Evolutionary conservation across 179 eudicot species (phyloP).

Genomic region (Patellifolia procumbens): DNA sequence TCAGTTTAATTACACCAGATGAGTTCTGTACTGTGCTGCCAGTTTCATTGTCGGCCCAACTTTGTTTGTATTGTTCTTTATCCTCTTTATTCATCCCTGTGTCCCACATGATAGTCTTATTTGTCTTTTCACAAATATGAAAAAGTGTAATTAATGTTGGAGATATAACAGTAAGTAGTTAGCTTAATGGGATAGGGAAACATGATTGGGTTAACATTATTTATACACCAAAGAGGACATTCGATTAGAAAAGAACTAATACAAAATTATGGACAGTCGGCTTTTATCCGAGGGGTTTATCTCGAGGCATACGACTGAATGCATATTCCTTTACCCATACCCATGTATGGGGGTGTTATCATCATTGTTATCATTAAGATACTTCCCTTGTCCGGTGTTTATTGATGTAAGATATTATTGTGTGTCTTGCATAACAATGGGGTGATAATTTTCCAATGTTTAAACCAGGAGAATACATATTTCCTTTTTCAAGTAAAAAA

Average conservation of each 20-base stretch:
- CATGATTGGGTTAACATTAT: neutral
- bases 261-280: neutral
- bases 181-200: neutral
- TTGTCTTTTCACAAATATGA: neutral
- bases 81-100: neutral
- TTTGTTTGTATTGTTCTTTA: constrained; percentile 1
- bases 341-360: neutral
- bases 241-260: neutral
- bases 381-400: too few relatives aligned
- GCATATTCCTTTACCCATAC: neutral
- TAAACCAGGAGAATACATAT: neutral
- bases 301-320: neutral
- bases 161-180: neutral
- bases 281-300: neutral
- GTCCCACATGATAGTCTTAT: constrained; percentile 1
- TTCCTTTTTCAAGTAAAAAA: too few relatives aligned
- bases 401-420: neutral
- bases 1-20: neutral
- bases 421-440: neutral
- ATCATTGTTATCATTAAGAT: neutral
- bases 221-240: neutral
- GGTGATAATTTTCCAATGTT: neutral
- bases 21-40: neutral
- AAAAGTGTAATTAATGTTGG: neutral
- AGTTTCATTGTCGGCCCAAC: neutral